Base-by-base conservation (phyloP, 169 alveolate genomes). In the Eimeria sp. region DNA sequence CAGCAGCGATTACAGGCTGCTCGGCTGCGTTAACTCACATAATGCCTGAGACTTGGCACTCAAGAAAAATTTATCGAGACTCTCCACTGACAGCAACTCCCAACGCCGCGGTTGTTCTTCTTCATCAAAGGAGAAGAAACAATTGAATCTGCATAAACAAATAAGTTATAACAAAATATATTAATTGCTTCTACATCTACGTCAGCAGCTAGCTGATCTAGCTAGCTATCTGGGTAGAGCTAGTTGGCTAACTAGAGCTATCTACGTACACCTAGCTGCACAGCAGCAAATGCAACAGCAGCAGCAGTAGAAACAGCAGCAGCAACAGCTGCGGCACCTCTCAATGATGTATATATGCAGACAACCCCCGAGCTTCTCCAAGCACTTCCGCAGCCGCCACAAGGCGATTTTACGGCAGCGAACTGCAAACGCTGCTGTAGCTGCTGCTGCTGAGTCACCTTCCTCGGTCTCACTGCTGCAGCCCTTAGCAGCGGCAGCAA, bases 51-150 rank as follows among this genome's bases (percentile, higher is more conserved):
- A 34, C 89, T 90, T 90, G 0, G 89, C 95, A 9, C 18, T 61
- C n/a, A 54, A 47, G 30, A 90, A 90, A 30, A 90, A 51, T 27
- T 65, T 14, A 34, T 90, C 75, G 25, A 90, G 89, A 49, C 34
- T 51, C n/a, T 90, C 95, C 22, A 89, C 78, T 5, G 95, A 73
- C 5, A 90, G 49, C 75, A 57, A 5, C 18, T 73, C 95, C 95
- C 95, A 90, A 30, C 84, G 89, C 30, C 95, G 76, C 58, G 95
- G 95, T 51, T 90, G 89, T 40, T 90, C 95, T 1, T 90, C 67
- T 25, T 30, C 89, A 67, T 90, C 95, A 61, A 25, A 90, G 67
- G 75, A 27, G 80, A 90, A 90, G 49, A 90, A 75, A 25, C 65
- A 20, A 13, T 47, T 58, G 30, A 89, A 89, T 51, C 95, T 89